These are phyloP conservation scores for Sanguinoderma infundibulare DNA, from an alignment of 1,284 basidiomycete genomes.

Conservation along the genomic window DNA sequence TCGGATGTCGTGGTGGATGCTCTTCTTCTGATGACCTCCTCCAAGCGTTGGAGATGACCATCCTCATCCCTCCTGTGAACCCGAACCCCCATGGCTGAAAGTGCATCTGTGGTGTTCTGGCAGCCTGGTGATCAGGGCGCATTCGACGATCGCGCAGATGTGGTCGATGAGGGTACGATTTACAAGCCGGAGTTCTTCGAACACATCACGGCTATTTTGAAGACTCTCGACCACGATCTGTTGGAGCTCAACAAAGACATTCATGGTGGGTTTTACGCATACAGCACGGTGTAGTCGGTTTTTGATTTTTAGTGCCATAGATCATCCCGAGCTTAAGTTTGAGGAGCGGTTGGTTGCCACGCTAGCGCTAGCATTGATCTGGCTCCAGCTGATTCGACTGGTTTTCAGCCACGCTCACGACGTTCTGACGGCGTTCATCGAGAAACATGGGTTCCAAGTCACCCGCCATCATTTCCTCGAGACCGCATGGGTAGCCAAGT, in stretches of 20 bases:
- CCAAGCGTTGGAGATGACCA: no score
- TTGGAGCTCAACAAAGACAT: slow-evolving; percentile 67
- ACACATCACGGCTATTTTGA: slow-evolving; percentile 58
- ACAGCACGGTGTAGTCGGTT: no score
- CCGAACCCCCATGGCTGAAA: not conserved
- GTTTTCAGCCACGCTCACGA: slow-evolving; percentile 54
- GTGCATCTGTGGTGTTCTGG: slow-evolving; percentile 9
- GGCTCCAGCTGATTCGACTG: not conserved
- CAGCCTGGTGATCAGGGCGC: slow-evolving; percentile 4
- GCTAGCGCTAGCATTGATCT: no score
- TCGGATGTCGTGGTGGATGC: no score
- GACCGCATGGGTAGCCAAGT: slow-evolving; percentile 82
- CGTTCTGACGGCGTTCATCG: slow-evolving; percentile 58
- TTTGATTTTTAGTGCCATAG: slow-evolving; percentile 9
- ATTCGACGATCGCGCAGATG: not conserved
- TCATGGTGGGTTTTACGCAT: slow-evolving; percentile 47
- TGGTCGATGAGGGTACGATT: slow-evolving; percentile 8
- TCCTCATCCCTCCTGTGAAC: not conserved
- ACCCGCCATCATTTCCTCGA: slow-evolving; percentile 66
- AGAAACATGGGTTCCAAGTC: slow-evolving; percentile 63
- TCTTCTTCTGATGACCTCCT: no score
- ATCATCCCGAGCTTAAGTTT: slow-evolving; percentile 32
- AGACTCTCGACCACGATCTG: slow-evolving; percentile 54
- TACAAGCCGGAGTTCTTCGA: slow-evolving; percentile 46
- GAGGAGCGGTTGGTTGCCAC: slow-evolving; percentile 35